Base-by-base conservation (phyloP, 768 basidiomycete genomes). In the Leccinum boreale region DNA sequence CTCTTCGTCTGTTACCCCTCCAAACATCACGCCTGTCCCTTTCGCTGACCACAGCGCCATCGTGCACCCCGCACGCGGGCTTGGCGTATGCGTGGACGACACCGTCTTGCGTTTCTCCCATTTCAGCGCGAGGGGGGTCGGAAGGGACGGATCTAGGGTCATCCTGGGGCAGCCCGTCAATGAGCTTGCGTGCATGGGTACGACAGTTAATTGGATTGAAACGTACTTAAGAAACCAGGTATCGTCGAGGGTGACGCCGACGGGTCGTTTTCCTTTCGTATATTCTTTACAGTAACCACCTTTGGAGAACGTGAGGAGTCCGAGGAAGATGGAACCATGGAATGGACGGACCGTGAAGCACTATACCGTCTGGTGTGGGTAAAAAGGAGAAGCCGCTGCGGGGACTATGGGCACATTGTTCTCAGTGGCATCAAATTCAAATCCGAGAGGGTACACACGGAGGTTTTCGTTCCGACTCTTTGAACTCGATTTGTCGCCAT, bases 281-380 rank as follows among this genome's bases (percentile, higher is more conserved):
- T 94, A 95, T 72, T 92, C 89, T 70, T 97, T 95, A 68, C 88
- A 92, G 69, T 96, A 96, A 0, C 94, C 94, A 11, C 92, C 89
- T 91, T 52, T 17, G 11, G 10, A 12, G 36, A 5, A 29, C n/a
- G 7, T 42, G 31, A 29, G 17, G 31, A 19, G 15, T 44, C 5
- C 7, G 3, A 2, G 5, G 24, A 39, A 10, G 21, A 53, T 14
- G 24, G 12, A 23, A 46, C 12, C 12, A 59, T n/a, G n/a, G 17
- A 24, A 19, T 5, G 26, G 23, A 61, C 74, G 23, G 55, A 85
- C 92, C 94, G 63, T 93, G 85, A 5, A 97, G 67, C 8, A 95
- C 65, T 7, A 94, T 81, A 1, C 94, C 93, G 15, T 95, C 93
- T 0, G 84, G 62, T 1, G 81, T 83, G 2, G 93, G 76, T 1